Base-by-base conservation (phyloP, 1,284 basidiomycete genomes). In the Hemileia vastatrix region DNA sequence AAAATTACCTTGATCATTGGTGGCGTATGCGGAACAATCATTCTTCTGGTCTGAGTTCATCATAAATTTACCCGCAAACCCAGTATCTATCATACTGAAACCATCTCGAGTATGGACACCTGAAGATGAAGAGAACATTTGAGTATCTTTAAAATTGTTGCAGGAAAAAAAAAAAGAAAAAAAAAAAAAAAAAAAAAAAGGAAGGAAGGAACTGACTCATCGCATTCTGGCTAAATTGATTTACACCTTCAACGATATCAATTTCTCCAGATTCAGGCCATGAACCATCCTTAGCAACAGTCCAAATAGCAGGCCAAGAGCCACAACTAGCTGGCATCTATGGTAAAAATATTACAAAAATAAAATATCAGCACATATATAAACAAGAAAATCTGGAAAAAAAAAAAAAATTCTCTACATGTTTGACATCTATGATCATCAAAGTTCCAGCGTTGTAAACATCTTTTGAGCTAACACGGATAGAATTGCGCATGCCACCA, bases 241-340 rank as follows among this genome's bases (percentile, higher is more conserved):
- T 83, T 48, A 87, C 84, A 50, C 84, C 83, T 76, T 89, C 84
- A 4, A 87, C 69, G 64, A 88, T 79, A 71, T 88, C 86, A 45
- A 87, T 85, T 72, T 87, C 85, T 4, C 85, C 86, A 13, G 73
- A 80, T 18, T 70, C 54, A 1, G 87, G 88, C 88, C 88, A 90
- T 64, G 82, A 72, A 6, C 79, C 78, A 84, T 84, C 43, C 31
- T 36, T 32, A 6, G 52, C 27, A 8, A 78, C 78, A 3, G 80
- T 81, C 81, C 76, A 71, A 69, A 80, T 87, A 24, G 88, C 88
- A 55, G 88, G 88, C 88, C 88, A 91, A 43, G 84, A 81, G 52
- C 82, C 82, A 74, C 87, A 89, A 0, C 88, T 88, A 69, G 83
- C 81, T 1, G 89, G 87, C 84, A 88, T 87, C 13, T 81, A n/a